These are phyloP conservation scores for baker's yeast (Saccharomyces cerevisiae) DNA, from an alignment of 805 yeast genomes.

Conservation along the genomic window DNA sequence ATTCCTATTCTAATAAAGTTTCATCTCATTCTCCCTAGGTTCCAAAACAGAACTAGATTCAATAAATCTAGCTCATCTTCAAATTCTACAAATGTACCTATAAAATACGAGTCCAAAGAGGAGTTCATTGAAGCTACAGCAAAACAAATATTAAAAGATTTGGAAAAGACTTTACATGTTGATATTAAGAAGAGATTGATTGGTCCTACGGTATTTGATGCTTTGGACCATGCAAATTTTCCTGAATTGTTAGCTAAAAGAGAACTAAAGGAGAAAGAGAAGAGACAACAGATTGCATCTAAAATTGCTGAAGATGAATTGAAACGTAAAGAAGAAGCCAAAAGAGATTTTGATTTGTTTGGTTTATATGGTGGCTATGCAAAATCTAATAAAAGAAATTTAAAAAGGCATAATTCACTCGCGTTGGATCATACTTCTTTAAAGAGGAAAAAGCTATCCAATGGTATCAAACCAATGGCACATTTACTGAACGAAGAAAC, in stretches of 20 bases:
- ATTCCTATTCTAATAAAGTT: constrained; percentile 20
- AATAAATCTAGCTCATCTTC: not conserved
- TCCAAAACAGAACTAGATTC: constrained; percentile 3
- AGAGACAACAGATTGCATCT: constrained; percentile 5
- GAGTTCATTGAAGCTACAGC: constrained; percentile 52
- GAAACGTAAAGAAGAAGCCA: constrained; percentile 22
- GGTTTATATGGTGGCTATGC: constrained; percentile 25
- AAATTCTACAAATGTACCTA: constrained; percentile 1
- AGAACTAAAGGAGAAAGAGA: constrained; percentile 22
- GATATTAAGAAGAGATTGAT: constrained; percentile 68
- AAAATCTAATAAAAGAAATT: constrained; percentile 2
- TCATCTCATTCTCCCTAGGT: constrained; percentile 13
- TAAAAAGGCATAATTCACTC: constrained; percentile 13
- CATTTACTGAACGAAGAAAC: constrained; percentile 27
- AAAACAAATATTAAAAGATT: constrained; percentile 50
- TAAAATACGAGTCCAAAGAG: constrained; percentile 16
- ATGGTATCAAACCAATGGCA: constrained; percentile 21
- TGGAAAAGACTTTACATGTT: constrained; percentile 52
- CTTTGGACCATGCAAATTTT: constrained; percentile 50
- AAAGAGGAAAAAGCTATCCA: constrained; percentile 10
- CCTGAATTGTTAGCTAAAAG: constrained; percentile 40
- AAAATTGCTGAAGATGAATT: constrained; percentile 16
- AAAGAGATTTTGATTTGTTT: constrained; percentile 32
- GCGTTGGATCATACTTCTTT: constrained; percentile 5
- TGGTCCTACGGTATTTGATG: constrained; percentile 58